Evolutionary conservation across 805 yeast genomes (phyloP), one percentile per base, ranked within the genome.

Genomic region (Candida vartiovaarae): DNA sequence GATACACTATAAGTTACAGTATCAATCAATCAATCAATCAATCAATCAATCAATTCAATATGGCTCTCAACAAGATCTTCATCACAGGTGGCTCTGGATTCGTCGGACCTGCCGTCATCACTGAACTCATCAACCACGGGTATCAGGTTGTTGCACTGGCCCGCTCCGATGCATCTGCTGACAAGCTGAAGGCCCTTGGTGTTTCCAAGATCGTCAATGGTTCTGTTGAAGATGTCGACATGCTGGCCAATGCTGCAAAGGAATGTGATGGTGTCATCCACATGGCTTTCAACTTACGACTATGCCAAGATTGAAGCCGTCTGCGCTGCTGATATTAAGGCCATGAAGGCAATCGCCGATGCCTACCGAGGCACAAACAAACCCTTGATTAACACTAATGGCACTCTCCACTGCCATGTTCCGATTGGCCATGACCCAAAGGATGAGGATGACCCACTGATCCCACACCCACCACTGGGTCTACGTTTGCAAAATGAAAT

Each of bases 71-170:
- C 57, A 63, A 57, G 42, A 53, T 56, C 15, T 64, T 65, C 49
- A 55, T 66, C 32, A 64, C 70, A 20, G 69, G 71, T 31, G 70
- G 55, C 24, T 48, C 66, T 5, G 69, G 71, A 0, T 64, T 55
- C 42, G 49, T 65, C 34, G 71, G 71, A 1, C 32, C 55, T 0
- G 42, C 43, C 2, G 52, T 60, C 15, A 45, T 55, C 25, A 37
- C 54, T 25, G 56, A 50, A 24, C 44, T 65, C 8, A 30, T 57
- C 9, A 36, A 43, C 3, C 36, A 47, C 5, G 66, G 64, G 4
- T 60, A 64, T 39, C 36, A 47, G 11, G 62, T 67, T 6, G 27
- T 50, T 11, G 70, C 57, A 3, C 47, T 66, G 20, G 62, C 64
- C 3, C 59, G 70, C 50, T 62, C 67, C 3, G 58, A 55, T 2